A percentile compares a stretch with the other conserved stretches of the same genome.
These are phyloP conservation scores for Nakazawaea ishiwadae DNA, from an alignment of 805 yeast genomes.

Conservation along the genomic window DNA sequence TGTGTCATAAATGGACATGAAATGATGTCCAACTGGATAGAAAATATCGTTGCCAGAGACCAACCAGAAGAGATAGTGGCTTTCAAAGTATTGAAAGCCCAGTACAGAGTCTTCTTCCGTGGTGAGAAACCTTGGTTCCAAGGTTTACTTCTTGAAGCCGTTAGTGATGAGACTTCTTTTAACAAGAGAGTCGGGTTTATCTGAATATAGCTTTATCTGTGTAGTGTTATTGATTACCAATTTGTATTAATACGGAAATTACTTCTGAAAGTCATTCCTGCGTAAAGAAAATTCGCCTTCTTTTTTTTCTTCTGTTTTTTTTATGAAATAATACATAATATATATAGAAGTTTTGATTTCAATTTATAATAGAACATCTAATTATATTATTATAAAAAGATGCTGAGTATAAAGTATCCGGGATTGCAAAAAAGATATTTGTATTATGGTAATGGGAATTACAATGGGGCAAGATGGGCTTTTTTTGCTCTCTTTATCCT, in stretches of 20 bases:
- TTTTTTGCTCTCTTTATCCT: constrained; percentile 58
- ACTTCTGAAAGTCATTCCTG: too few relatives aligned
- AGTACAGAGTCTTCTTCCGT: constrained; percentile 29
- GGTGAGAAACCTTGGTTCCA: constrained; percentile 1
- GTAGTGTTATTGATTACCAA: too few relatives aligned
- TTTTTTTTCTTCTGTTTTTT: too few relatives aligned
- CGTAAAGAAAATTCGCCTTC: too few relatives aligned
- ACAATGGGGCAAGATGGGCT: constrained; percentile 51
- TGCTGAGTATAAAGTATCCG: neutral
- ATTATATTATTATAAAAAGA: neutral
- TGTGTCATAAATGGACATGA: constrained; percentile 22
- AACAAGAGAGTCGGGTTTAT: constrained; percentile 3
- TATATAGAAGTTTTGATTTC: neutral
- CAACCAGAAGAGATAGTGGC: constrained; percentile 35
- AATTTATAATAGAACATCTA: neutral
- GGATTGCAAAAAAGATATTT: neutral
- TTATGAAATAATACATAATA: neutral
- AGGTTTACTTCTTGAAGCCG: constrained; percentile 2
- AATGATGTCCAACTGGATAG: constrained; percentile 25
- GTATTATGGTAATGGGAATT: neutral
- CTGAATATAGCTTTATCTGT: neutral
- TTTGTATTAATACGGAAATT: too few relatives aligned
- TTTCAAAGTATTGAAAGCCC: constrained; percentile 34
- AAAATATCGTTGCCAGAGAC: constrained; percentile 13
- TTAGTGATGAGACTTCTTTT: constrained; percentile 1